phyloP scores from a whole-genome alignment of 768 basidiomycete species.

The Lactarius psammicola region DNA sequence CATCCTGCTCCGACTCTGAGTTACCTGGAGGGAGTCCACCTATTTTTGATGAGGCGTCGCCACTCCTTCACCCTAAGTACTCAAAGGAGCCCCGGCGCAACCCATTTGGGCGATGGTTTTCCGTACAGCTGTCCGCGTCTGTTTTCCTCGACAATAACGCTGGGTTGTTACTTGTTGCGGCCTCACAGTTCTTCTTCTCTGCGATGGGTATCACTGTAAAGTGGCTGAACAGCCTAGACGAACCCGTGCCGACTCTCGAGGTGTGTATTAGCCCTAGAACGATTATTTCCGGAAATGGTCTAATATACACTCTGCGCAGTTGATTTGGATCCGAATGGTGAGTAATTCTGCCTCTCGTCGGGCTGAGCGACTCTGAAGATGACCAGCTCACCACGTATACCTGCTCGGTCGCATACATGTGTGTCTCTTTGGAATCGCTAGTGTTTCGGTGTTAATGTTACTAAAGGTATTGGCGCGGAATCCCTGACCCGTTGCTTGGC shows the following conservation, averaged over 20 bases:
- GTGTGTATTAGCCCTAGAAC: background rate
- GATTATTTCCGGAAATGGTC: background rate
- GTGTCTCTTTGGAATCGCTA: background rate
- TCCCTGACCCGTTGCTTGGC: background rate
- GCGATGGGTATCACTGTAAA: background rate
- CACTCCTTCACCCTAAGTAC: background rate
- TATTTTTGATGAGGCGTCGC: background rate
- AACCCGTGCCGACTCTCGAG: background rate
- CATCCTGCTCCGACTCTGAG: background rate
- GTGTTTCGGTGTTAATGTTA: background rate
- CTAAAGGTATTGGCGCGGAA: background rate
- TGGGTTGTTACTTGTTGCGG: background rate
- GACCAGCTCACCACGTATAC: background rate
- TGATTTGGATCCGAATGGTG: constrained; percentile 1
- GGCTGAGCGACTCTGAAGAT: background rate
- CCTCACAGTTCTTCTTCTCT: background rate
- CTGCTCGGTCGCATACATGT: background rate
- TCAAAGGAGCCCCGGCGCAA: background rate
- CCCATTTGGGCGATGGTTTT: background rate
- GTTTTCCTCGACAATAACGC: background rate
- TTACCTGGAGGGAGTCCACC: background rate
- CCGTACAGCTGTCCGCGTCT: background rate
- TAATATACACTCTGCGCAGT: background rate
- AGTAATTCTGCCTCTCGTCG: background rate
- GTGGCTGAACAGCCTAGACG: background rate